Conservation (phyloP, 2,329 filamentous ascomycete genomes). For the Cytospora paraplurivora region DNA sequence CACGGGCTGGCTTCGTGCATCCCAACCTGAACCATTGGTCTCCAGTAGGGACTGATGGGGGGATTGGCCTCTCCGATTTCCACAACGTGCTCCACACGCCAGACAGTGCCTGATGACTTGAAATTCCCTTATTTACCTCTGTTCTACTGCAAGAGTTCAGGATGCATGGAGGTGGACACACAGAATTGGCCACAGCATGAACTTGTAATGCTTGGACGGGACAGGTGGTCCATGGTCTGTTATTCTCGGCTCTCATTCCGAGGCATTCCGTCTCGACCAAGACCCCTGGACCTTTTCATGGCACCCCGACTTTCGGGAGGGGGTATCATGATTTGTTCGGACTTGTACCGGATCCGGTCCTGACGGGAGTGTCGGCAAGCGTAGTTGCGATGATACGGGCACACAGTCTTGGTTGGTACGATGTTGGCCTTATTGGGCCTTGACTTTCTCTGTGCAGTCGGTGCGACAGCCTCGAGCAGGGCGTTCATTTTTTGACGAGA, state of each 20-base stretch:
- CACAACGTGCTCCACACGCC: background rate
- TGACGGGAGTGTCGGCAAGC: background rate
- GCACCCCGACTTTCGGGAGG: background rate
- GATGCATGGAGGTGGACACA: background rate
- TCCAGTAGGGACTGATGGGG: background rate
- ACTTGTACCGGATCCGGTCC: background rate
- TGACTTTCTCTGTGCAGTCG: background rate
- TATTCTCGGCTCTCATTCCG: background rate
- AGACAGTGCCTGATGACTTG: background rate
- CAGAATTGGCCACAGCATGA: background rate
- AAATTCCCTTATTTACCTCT: background rate
- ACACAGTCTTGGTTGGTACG: background rate
- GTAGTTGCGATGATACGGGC: background rate
- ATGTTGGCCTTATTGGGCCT: background rate
- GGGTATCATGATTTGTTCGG: background rate
- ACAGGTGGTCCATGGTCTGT: background rate
- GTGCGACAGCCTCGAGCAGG: background rate
- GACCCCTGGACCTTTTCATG: background rate
- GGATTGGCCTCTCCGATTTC: background rate
- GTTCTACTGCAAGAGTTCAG: background rate
- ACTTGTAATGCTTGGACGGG: conserved; percentile 9
- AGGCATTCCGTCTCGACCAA: background rate
- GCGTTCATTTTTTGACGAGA: background rate
- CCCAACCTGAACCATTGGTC: background rate
- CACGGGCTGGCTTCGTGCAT: background rate